phyloP scores from a whole-genome alignment of 2,329 filamentous ascomycete genomes.

The Atkinsonella hypoxylon region DNA sequence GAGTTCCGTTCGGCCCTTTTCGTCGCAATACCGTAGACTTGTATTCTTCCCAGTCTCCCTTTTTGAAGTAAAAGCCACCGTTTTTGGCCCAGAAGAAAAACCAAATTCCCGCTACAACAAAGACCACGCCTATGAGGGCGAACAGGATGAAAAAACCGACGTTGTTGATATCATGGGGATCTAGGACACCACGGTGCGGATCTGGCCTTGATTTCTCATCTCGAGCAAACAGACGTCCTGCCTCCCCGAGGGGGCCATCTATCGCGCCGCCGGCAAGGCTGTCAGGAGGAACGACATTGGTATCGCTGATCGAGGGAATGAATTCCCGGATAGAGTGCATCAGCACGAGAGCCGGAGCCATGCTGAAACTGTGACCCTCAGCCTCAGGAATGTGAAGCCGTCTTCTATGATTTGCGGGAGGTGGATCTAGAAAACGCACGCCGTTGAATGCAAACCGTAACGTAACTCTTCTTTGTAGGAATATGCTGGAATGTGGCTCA shows the following conservation, averaged over 20 bases:
- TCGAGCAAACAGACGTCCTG: conserved; percentile 27
- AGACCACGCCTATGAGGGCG: conserved; percentile 64
- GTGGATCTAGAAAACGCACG: neutral
- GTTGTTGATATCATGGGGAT: conserved; percentile 47
- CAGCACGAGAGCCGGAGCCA: conserved; percentile 29
- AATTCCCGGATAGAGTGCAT: conserved; percentile 16
- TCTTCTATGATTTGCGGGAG: neutral
- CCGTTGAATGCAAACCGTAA: neutral
- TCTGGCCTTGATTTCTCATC: conserved; percentile 20
- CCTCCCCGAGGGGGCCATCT: conserved; percentile 29
- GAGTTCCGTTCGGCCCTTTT: conserved; percentile 78
- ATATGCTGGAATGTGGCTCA: neutral
- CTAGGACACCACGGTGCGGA: conserved; percentile 36
- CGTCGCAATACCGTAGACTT: conserved; percentile 86
- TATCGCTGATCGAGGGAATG: conserved; percentile 13
- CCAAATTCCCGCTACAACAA: conserved; percentile 73
- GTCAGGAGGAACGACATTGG: conserved; percentile 9
- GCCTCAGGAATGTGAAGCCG: neutral
- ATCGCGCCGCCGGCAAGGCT: conserved; percentile 13
- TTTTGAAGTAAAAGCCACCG: conserved; percentile 77
- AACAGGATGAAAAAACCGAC: conserved; percentile 74
- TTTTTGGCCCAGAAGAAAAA: conserved; percentile 99
- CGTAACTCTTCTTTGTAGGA: neutral
- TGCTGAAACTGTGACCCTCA: conserved; percentile 15
- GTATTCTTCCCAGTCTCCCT: conserved; percentile 96